Evolutionary conservation across 257 asterid species (phyloP).

Genomic region (Petunia axillaris): DNA sequence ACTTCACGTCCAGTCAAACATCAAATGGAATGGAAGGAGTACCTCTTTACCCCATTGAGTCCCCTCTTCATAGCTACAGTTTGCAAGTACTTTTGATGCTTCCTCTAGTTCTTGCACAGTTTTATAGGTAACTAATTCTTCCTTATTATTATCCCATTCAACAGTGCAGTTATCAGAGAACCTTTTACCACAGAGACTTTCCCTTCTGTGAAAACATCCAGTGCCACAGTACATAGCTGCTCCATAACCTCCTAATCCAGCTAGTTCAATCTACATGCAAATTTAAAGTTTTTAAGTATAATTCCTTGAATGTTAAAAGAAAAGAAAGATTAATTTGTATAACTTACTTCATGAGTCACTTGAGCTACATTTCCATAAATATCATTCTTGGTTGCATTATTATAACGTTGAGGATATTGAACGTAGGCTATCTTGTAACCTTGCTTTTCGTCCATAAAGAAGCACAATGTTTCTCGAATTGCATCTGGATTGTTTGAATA

Average conservation of each 20-base stretch:
- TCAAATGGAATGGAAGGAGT: not conserved
- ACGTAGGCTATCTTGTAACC: constrained; percentile 58
- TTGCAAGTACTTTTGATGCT: constrained; percentile 54
- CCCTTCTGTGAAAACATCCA: constrained; percentile 78
- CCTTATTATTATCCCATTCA: constrained; percentile 30
- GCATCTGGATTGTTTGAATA: constrained; percentile 75
- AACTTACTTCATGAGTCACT: constrained; percentile 43
- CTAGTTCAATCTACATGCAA: constrained; percentile 60
- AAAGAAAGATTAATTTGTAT: not conserved
- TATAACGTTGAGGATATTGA: constrained; percentile 65
- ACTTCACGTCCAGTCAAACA: too few species aligned
- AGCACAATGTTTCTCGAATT: constrained; percentile 66
- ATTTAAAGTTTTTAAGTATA: not conserved
- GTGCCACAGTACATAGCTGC: constrained; percentile 66
- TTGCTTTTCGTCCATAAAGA: constrained; percentile 65
- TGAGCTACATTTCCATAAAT: constrained; percentile 43
- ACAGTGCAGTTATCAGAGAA: constrained; percentile 29
- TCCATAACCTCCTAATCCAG: constrained; percentile 59
- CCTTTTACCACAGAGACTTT: constrained; percentile 51
- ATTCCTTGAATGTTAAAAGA: not conserved
- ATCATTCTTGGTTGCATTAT: constrained; percentile 57
- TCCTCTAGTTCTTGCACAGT: constrained; percentile 58
- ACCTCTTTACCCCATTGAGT: constrained; percentile 87
- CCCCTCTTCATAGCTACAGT: constrained; percentile 68
- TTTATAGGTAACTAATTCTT: constrained; percentile 29